A percentile compares a stretch with the other conserved stretches of the same genome.
These are phyloP conservation scores for Ceratocystis variospora DNA, from an alignment of 2,329 filamentous ascomycete species.

Conservation along the genomic window DNA sequence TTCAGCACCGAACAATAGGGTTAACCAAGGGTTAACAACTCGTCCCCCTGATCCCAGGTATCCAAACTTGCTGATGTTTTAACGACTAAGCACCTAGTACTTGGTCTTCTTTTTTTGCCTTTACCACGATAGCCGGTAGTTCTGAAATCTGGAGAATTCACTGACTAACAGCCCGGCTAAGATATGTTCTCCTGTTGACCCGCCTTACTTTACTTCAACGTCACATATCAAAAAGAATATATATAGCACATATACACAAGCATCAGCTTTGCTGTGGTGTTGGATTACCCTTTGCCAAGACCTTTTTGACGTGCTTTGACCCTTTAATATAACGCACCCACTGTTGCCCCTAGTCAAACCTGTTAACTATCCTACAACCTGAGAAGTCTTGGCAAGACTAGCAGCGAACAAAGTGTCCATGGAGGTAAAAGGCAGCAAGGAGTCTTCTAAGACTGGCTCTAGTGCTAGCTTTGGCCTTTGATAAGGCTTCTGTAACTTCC, in stretches of 20 bases:
- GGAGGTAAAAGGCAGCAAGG: not conserved
- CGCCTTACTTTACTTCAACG: not conserved
- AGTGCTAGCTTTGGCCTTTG: too few species aligned
- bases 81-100: not conserved
- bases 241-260: not conserved
- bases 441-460: too few species aligned
- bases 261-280: too few species aligned
- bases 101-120: too few species aligned
- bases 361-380: not conserved
- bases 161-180: not conserved
- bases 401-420: not conserved
- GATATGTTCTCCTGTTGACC: not conserved
- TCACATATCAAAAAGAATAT: not conserved
- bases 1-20: not conserved
- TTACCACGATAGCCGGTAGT: too few species aligned
- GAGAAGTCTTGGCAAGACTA: constrained; percentile 5
- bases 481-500: too few species aligned
- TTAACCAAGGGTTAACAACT: not conserved
- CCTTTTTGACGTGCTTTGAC: not conserved
- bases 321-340: not conserved
- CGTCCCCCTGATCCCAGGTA: not conserved
- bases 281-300: not conserved
- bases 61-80: not conserved
- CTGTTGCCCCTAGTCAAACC: not conserved
- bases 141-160: not conserved